These are phyloP conservation scores for Xerocomus brunneocitrinus DNA, from an alignment of 768 basidiomycete genomes.

Conservation along the genomic window DNA sequence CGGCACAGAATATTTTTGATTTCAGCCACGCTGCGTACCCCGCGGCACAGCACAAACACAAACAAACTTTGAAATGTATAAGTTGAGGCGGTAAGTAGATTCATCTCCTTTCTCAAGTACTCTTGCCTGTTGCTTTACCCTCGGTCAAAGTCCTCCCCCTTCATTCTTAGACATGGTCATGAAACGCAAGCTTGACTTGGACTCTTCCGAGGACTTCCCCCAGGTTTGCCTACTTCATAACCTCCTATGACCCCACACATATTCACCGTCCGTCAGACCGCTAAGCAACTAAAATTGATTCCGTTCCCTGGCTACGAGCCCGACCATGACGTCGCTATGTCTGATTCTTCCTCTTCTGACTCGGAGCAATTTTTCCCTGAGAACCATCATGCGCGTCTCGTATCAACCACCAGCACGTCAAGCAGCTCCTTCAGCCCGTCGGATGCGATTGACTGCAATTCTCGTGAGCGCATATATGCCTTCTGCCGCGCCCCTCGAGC, in stretches of 20 bases:
- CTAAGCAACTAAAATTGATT: conserved; percentile 70
- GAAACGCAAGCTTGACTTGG: conserved; percentile 71
- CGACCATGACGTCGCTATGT: conserved; percentile 70
- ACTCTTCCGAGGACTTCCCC: conserved; percentile 48
- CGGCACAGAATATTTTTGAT: conserved; percentile 15
- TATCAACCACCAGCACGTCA: conserved; percentile 60
- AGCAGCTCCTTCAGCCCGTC: conserved; percentile 45
- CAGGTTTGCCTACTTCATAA: conserved; percentile 34
- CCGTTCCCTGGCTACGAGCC: conserved; percentile 65
- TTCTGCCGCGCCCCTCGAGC: neutral
- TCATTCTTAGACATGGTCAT: conserved; percentile 47
- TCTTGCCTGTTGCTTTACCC: conserved; percentile 1
- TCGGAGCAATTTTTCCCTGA: conserved; percentile 54
- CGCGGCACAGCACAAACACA: conserved; percentile 26
- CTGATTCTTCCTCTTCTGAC: conserved; percentile 48
- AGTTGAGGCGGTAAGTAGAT: conserved; percentile 26
- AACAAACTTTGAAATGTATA: conserved; percentile 27
- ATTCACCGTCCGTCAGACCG: conserved; percentile 35
- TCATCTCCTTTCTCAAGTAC: conserved; percentile 25
- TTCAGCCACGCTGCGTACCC: conserved; percentile 17
- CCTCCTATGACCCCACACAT: conserved; percentile 15
- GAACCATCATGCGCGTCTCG: conserved; percentile 55
- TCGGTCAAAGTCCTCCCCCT: conserved; percentile 7
- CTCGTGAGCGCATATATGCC: conserved; percentile 39
- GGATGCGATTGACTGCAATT: conserved; percentile 42